Percentiles rank a stretch among this genome's conserved stretches.
Conservation (phyloP, 2,329 filamentous ascomycete genomes). For the Mariannaea elegans region DNA sequence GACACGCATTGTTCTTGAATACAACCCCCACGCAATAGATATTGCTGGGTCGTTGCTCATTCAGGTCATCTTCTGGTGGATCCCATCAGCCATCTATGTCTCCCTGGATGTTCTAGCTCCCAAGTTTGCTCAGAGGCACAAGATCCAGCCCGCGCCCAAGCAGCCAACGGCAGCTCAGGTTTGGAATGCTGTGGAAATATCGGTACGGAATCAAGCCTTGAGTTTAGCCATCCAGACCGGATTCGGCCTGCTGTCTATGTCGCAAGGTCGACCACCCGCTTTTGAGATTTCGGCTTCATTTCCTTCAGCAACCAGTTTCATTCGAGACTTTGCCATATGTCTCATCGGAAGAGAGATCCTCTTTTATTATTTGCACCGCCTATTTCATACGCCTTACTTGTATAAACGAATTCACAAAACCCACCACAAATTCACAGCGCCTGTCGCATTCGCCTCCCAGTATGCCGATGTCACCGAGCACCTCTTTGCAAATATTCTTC, state of each 20-base stretch:
- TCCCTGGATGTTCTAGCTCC: constrained; percentile 55
- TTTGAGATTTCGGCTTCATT: constrained; percentile 51
- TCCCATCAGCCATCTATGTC: constrained; percentile 53
- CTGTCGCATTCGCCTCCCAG: constrained; percentile 63
- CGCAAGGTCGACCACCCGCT: constrained; percentile 35
- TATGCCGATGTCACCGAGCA: constrained; percentile 68
- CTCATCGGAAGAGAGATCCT: constrained; percentile 56
- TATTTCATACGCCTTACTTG: constrained; percentile 58
- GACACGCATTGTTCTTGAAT: not conserved
- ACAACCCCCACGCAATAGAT: constrained; percentile 43
- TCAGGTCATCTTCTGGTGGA: constrained; percentile 57
- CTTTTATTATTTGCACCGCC: constrained; percentile 66
- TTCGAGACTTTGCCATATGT: constrained; percentile 52
- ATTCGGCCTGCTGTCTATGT: constrained; percentile 28
- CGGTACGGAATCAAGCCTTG: constrained; percentile 58
- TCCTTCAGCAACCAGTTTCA: constrained; percentile 48
- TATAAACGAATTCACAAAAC: constrained; percentile 63
- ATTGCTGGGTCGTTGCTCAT: constrained; percentile 50
- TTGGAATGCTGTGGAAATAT: constrained; percentile 52
- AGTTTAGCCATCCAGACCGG: constrained; percentile 45
- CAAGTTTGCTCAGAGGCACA: constrained; percentile 59
- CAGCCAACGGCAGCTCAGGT: constrained; percentile 59
- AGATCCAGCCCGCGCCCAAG: constrained; percentile 61
- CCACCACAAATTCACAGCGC: constrained; percentile 65
- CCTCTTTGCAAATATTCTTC: constrained; percentile 61